Evolutionary conservation across 306 rosid species (phyloP).

Genomic region (Lathyrus oleraceus): DNA sequence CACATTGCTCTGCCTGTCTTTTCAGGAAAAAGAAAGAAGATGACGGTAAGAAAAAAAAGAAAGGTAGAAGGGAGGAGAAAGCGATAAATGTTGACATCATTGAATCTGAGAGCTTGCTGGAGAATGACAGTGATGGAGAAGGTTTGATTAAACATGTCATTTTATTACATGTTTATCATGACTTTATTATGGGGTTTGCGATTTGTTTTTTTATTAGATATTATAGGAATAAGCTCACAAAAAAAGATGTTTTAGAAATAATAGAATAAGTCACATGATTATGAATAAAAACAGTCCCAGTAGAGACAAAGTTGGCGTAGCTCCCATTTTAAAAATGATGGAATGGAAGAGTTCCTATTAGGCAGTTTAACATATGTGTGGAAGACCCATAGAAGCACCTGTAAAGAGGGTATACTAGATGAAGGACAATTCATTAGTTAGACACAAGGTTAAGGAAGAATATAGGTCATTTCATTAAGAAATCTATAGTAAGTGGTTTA

Average conservation of each 20-base stretch:
- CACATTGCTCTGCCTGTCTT: conserved; percentile 28
- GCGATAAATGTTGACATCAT: conserved; percentile 39
- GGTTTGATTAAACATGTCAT: conserved; percentile 45
- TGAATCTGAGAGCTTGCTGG: conserved; percentile 43
- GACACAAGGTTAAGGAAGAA: conserved; percentile 1
- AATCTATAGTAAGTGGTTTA: not conserved
- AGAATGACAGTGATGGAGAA: conserved; percentile 47
- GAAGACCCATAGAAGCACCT: not conserved
- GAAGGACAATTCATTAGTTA: not conserved
- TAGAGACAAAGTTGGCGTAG: not conserved
- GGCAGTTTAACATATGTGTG: not conserved
- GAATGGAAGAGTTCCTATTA: not conserved
- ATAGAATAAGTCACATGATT: not conserved
- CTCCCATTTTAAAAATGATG: not conserved
- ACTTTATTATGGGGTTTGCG: conserved; percentile 8
- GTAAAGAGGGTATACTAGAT: not conserved
- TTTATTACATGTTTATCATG: not conserved
- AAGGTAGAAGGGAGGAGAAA: conserved; percentile 48
- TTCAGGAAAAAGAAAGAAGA: conserved; percentile 65
- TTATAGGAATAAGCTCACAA: not conserved
- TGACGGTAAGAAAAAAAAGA: conserved; percentile 51
- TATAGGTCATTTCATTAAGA: not conserved
- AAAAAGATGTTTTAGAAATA: not conserved
- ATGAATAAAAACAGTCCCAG: not conserved
- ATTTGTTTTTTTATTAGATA: conserved; percentile 1